Conservation (phyloP, 208 protist genomes). For the Trypanosoma caninum region DNA sequence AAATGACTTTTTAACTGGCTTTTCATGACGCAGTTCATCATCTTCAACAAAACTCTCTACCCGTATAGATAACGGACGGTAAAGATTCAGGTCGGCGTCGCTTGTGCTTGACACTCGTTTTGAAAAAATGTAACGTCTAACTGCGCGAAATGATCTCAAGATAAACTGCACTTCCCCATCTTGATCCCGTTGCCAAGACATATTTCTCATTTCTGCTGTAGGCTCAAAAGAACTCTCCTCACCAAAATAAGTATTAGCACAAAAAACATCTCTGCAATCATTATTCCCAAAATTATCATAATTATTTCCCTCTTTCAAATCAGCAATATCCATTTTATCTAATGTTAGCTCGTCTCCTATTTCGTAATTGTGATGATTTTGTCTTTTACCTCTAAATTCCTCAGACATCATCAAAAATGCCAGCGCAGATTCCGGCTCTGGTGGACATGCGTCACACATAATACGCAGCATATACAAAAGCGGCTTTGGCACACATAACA, state of each 20-base stretch:
- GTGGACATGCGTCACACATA: conserved; percentile 46
- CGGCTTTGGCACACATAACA: conserved; percentile 62
- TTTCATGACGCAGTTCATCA: conserved; percentile 48
- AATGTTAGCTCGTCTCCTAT: neutral
- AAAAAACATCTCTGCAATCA: too few species aligned
- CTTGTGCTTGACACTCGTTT: neutral
- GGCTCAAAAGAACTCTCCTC: neutral
- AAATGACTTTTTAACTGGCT: conserved; percentile 50
- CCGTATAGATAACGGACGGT: conserved; percentile 31
- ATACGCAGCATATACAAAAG: conserved; percentile 64
- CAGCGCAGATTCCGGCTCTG: conserved; percentile 24
- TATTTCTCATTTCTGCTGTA: neutral
- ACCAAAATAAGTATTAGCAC: neutral
- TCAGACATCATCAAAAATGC: neutral
- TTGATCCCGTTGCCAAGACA: neutral
- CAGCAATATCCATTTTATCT: neutral
- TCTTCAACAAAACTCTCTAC: conserved; percentile 62
- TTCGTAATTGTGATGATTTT: neutral
- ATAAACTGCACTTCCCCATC: neutral
- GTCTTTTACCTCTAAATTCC: neutral
- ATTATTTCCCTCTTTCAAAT: neutral
- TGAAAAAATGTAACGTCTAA: neutral
- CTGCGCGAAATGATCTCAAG: neutral
- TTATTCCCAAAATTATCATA: too few species aligned
- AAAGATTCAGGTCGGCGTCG: neutral